phyloP scores from a whole-genome alignment of 2,329 filamentous ascomycete species.

The Polytolypa hystricis region DNA sequence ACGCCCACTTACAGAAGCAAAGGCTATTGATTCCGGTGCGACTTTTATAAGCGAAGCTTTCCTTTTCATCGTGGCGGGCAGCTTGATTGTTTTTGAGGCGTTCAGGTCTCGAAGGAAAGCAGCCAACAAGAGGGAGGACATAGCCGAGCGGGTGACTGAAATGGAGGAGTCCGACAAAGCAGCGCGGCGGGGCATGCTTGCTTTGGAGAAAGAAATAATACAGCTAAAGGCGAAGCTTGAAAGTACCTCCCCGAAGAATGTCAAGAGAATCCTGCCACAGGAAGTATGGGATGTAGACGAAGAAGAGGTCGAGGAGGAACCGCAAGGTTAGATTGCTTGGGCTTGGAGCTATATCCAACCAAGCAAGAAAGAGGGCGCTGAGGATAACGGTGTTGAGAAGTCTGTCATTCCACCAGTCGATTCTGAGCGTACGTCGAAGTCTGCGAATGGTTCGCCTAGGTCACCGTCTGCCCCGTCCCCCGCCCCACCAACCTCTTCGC shows the following conservation, averaged over 20 bases:
- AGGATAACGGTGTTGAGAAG: no score
- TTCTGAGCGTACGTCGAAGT: neutral
- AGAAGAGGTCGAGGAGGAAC: conserved; percentile 17
- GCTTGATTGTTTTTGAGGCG: conserved; percentile 52
- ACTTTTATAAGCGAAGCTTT: conserved; percentile 60
- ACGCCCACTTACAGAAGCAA: conserved; percentile 53
- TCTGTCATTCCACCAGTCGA: no score
- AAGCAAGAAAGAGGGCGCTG: neutral
- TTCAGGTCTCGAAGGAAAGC: conserved; percentile 52
- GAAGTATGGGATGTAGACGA: conserved; percentile 28
- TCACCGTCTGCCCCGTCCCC: no score
- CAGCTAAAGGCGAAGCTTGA: conserved; percentile 29
- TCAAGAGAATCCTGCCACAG: conserved; percentile 28
- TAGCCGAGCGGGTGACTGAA: conserved; percentile 48
- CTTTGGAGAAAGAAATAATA: conserved; percentile 37
- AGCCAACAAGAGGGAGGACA: conserved; percentile 46
- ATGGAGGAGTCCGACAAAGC: conserved; percentile 42
- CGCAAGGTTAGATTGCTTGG: conserved; percentile 3
- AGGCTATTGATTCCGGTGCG: conserved; percentile 57
- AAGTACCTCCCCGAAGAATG: conserved; percentile 17
- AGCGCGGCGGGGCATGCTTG: conserved; percentile 29
- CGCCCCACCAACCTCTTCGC: no score
- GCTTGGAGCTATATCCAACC: conserved; percentile 5
- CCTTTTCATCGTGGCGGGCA: conserved; percentile 52
- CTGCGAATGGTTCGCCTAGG: neutral